Evolutionary conservation across 2,329 filamentous ascomycete species (phyloP), one percentile per base, ranked within the genome.

Genomic region (Colletotrichum australisinense): DNA sequence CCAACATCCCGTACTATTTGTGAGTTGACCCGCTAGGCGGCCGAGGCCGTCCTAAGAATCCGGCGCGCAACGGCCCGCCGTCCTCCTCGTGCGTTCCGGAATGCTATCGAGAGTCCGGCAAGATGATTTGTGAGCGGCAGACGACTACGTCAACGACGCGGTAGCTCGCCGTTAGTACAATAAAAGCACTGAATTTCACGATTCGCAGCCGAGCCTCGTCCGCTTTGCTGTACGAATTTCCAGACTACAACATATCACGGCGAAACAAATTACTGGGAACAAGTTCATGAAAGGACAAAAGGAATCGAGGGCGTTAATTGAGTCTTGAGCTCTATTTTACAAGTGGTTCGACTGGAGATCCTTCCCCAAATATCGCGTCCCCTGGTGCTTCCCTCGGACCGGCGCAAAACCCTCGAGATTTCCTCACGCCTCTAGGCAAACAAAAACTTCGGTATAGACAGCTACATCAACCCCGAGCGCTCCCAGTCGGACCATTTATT

Each of bases 241-340:
- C 7, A 49, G 19, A 7, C 8, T 12, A 42, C 11, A 26, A 42
- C 67, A 46, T 22, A 26, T 56, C 58, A 60, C 38, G 22, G 16
- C 30, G 14, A 12, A 46, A 32, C 2, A 24, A 9, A n/a, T 28
- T 24, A 22, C 3, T n/a, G 12, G 28, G 24, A 32, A 68, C 57
- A 22, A 19, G 11, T 46, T 12, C 22, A 63, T 75, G 77, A 79
- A 78, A 81, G 81, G 84, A 89, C 87, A 88, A 89, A 89, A 85
- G 85, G 85, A 90, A 90, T 88, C 84, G 86, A 89, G 87, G 88
- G 86, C 86, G 79, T 89, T 86, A 83, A 86, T 89, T 89, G 87
- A 88, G 87, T 87, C 86, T 87, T 87, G 80, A 83, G 84, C 88
- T 90, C 88, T 89, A 90, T 88, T 89, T 90, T 90, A 90, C 88